Conservation (phyloP, 2,329 filamentous ascomycete species). For the Parastagonospora avenae region DNA sequence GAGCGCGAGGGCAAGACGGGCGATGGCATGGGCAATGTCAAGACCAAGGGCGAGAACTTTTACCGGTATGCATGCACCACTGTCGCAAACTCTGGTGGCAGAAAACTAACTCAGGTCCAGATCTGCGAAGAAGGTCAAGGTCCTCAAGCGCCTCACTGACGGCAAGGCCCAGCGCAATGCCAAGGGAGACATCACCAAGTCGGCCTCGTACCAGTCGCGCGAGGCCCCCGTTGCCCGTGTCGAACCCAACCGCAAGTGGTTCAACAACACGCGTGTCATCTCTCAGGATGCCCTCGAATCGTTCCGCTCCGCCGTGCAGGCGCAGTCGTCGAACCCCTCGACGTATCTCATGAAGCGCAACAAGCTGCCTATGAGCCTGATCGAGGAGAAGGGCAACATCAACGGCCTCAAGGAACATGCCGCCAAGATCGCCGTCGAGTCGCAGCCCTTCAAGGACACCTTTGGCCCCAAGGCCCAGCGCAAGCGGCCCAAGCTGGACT, state of each 20-base stretch:
- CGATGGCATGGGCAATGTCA: conserved; percentile 91
- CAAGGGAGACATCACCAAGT: conserved; percentile 80
- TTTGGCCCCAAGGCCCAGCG: conserved; percentile 94
- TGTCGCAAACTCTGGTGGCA: background rate
- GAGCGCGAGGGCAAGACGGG: conserved; percentile 82
- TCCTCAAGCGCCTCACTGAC: conserved; percentile 88
- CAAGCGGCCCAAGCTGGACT: conserved; percentile 88
- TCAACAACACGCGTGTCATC: conserved; percentile 89
- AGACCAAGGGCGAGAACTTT: conserved; percentile 96
- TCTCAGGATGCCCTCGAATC: conserved; percentile 84
- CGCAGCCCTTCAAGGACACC: conserved; percentile 80
- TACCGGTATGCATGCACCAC: conserved; percentile 59
- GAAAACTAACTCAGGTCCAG: conserved; percentile 38
- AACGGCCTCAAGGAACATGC: conserved; percentile 91
- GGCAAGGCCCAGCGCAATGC: conserved; percentile 83
- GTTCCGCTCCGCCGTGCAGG: conserved; percentile 90
- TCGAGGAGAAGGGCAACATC: conserved; percentile 72
- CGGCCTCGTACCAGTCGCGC: conserved; percentile 81
- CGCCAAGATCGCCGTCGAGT: conserved; percentile 92
- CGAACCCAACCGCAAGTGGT: conserved; percentile 98
- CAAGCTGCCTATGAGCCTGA: conserved; percentile 94
- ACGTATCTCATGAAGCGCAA: conserved; percentile 95
- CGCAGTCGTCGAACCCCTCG: conserved; percentile 88
- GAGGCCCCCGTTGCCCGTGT: conserved; percentile 84
- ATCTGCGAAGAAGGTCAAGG: conserved; percentile 81